Percentiles rank a stretch among this genome's conserved stretches.
Conservation (phyloP, 306 rosid species). For the Quercus robur region DNA sequence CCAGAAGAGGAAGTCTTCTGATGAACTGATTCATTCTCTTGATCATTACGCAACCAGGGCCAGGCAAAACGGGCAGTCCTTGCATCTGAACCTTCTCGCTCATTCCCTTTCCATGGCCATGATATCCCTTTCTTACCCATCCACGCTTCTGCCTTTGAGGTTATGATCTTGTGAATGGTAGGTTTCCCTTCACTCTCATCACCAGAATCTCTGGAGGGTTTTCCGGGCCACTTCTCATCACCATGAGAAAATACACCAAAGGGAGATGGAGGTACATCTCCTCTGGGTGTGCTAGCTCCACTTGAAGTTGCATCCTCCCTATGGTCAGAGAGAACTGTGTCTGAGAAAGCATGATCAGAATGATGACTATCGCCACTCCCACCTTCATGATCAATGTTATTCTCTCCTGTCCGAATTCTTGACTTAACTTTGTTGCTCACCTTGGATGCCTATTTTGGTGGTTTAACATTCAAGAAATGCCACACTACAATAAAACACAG, state of each 20-base stretch:
- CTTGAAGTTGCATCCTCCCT: slow-evolving; percentile 92
- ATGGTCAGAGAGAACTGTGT: slow-evolving; percentile 45
- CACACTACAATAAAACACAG: slow-evolving; percentile 29
- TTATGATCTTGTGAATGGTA: slow-evolving; percentile 55
- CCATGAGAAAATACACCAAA: slow-evolving; percentile 48
- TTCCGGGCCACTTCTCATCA: slow-evolving; percentile 67
- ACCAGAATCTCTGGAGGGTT: slow-evolving; percentile 49
- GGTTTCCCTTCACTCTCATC: slow-evolving; percentile 72
- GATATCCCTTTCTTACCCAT: slow-evolving; percentile 76
- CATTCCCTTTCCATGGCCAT: slow-evolving; percentile 91
- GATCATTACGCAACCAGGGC: slow-evolving; percentile 69
- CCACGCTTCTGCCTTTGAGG: slow-evolving; percentile 87
- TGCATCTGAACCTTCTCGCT: slow-evolving; percentile 59
- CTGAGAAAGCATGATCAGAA: slow-evolving; percentile 59
- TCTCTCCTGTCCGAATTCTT: slow-evolving; percentile 62
- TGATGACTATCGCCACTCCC: slow-evolving; percentile 66
- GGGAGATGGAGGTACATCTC: slow-evolving; percentile 55
- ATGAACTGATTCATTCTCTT: slow-evolving; percentile 51
- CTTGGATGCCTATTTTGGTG: slow-evolving; percentile 75
- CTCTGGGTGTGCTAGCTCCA: slow-evolving; percentile 94
- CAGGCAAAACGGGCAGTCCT: slow-evolving; percentile 42
- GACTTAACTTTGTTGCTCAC: slow-evolving; percentile 91
- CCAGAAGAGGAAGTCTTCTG: slow-evolving; percentile 38
- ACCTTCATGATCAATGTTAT: slow-evolving; percentile 60
- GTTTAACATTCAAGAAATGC: slow-evolving; percentile 40